A percentile compares a stretch with the other conserved stretches of the same genome.
Conservation (phyloP, 148 eudicot species). For the Spergularia bocconei region DNA sequence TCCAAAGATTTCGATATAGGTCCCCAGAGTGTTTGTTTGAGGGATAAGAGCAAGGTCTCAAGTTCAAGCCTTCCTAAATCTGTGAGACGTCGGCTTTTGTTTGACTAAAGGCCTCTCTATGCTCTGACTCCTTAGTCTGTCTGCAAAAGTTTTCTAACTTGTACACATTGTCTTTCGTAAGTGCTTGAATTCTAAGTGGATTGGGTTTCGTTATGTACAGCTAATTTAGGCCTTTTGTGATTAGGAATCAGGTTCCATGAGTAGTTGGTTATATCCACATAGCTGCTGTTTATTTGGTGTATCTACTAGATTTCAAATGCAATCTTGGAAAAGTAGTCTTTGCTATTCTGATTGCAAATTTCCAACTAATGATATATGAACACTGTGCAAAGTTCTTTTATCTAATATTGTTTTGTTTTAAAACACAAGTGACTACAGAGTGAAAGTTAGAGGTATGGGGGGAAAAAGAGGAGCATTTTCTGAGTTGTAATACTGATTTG, state of each 20-base stretch:
- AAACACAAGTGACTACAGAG: not conserved
- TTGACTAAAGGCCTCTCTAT: constrained; percentile 28
- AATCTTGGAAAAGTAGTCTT: not conserved
- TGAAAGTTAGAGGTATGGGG: constrained; percentile 1
- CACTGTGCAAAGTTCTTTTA: not conserved
- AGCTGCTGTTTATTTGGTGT: not conserved
- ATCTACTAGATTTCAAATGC: not conserved
- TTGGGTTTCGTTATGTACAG: constrained; percentile 8
- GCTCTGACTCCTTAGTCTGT: not conserved
- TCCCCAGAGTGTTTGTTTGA: constrained; percentile 23
- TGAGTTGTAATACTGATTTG: not conserved
- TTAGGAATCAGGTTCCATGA: not conserved
- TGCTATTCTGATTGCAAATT: not conserved
- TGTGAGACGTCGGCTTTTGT: constrained; percentile 71
- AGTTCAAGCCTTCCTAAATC: constrained; percentile 63
- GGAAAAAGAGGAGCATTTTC: not conserved
- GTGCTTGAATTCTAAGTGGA: not conserved
- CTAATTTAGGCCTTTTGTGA: not conserved
- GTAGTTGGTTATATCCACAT: not conserved
- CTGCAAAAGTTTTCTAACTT: not conserved
- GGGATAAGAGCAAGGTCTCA: constrained; percentile 39
- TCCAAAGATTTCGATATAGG: constrained; percentile 26
- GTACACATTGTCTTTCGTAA: not conserved
- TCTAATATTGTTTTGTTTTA: not conserved
- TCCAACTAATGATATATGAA: constrained; percentile 6